Conservation (phyloP, 768 basidiomycete genomes). For the Calocybe cyanea region DNA sequence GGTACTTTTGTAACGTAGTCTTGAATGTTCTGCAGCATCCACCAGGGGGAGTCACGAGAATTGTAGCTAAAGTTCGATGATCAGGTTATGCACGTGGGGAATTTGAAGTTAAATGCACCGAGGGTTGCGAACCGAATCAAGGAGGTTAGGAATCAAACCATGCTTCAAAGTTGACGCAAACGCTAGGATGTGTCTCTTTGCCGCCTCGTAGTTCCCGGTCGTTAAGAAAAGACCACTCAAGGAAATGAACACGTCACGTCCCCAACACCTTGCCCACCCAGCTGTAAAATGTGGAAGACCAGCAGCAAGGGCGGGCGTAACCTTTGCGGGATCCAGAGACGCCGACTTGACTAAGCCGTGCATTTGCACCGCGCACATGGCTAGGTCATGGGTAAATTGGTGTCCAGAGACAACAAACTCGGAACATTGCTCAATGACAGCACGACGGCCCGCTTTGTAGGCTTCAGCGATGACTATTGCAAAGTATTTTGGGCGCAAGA, state of each 20-base stretch:
- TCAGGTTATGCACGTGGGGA: neutral
- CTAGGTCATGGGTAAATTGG: slow-evolving; percentile 85
- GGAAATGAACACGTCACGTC: slow-evolving; percentile 92
- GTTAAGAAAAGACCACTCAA: slow-evolving; percentile 90
- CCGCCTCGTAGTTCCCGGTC: slow-evolving; percentile 84
- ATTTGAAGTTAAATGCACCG: slow-evolving; percentile 42
- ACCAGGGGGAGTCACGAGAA: slow-evolving; percentile 98
- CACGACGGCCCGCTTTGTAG: slow-evolving; percentile 84
- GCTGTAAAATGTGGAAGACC: slow-evolving; percentile 92
- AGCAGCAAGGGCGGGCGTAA: slow-evolving; percentile 84
- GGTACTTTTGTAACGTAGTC: slow-evolving; percentile 86
- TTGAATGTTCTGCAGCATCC: slow-evolving; percentile 98
- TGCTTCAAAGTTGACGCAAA: slow-evolving; percentile 94
- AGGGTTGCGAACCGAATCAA: slow-evolving; percentile 85
- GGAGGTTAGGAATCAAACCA: slow-evolving; percentile 91
- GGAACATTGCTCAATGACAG: slow-evolving; percentile 83
- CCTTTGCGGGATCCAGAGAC: slow-evolving; percentile 70
- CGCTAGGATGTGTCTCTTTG: slow-evolving; percentile 85
- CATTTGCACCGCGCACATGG: slow-evolving; percentile 85
- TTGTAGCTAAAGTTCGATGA: slow-evolving; percentile 62
- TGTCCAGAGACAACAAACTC: slow-evolving; percentile 85
- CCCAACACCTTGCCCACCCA: slow-evolving; percentile 97
- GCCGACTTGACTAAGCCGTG: slow-evolving; percentile 88
- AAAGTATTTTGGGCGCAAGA: slow-evolving; percentile 95
- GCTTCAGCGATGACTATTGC: slow-evolving; percentile 87